Evolutionary conservation across 345 rosid genomes (phyloP), one percentile per base, ranked within the genome.

Genomic region (Euphorbia pulcherrima): DNA sequence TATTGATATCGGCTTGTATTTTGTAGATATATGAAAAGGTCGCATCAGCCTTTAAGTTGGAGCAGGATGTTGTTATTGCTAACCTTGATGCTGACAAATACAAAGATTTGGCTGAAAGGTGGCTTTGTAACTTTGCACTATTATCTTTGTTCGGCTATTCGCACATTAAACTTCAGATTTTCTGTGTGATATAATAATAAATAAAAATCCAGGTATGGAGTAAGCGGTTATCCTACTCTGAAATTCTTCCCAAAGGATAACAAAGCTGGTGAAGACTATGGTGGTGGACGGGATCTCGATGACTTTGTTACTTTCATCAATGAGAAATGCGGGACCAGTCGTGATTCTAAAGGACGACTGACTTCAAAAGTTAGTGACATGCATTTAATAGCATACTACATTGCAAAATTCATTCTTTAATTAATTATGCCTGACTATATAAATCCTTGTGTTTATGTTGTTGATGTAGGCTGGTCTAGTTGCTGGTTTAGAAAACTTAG

Each of bases 191-290:
- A 23, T 44, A n/a, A 44, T 44, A 39, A 39, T 39, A 16, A 27
- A 64, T 9, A 16, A 64, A 46, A 64, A 18, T 71, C 54, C 82
- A 94, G 97, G 84, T 90, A 80, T 54, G 99, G 92, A 73, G 92
- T 92, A 52, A 95, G 93, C 70, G 97, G 97, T 55, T 92, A 28
- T 82, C 99, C 99, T 72, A 92, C 97, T 37, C 66, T 95, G 74
- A 95, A 88, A 65, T 92, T 90, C 81, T 95, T 95, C 68, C 97
- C 99, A 18, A 88, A 84, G 72, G 77, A 83, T 77, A 90, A 92
- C 86, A 95, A 92, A 87, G 97, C 82, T 30, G 99, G 99, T 62
- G 93, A 92, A 73, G 96, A 91, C 26, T 95, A 92, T 63, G 96
- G 85, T 1, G 97, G 97, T 21, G 97, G 97, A 56, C 81, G 99